Evolutionary conservation across 2,329 filamentous ascomycete genomes (phyloP).

Genomic region (Fusarium bactridioides): DNA sequence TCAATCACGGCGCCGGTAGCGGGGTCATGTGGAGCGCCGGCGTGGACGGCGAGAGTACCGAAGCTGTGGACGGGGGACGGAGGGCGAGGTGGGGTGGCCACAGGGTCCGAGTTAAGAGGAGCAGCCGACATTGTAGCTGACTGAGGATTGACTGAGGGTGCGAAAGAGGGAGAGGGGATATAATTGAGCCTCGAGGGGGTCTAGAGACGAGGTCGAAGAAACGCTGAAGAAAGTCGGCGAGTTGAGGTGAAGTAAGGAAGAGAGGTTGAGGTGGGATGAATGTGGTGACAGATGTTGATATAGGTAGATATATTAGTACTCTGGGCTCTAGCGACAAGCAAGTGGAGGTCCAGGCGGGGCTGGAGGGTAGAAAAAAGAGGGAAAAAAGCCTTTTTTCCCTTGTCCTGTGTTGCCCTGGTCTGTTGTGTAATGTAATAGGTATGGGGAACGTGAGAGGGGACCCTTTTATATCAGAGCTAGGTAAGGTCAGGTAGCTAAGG

Average conservation of each 20-base stretch:
- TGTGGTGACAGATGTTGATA: constrained; percentile 26
- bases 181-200: not conserved
- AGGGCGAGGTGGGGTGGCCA: constrained; percentile 77
- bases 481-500: not conserved
- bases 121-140: constrained; percentile 32
- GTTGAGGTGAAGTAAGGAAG: not conserved
- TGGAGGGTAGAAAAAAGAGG: constrained; percentile 11
- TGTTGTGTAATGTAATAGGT: constrained; percentile 10
- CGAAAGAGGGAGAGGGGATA: not conserved
- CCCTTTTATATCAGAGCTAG: constrained; percentile 37
- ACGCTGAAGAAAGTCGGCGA: not conserved
- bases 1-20: constrained; percentile 95
- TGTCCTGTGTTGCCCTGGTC: constrained; percentile 2
- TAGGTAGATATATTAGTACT: constrained; percentile 23
- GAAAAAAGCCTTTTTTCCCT: constrained; percentile 20
- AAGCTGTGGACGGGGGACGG: constrained; percentile 80
- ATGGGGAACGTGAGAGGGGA: constrained; percentile 11
- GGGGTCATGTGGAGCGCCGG: constrained; percentile 89
- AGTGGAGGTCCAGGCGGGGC: constrained; percentile 30
- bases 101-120: constrained; percentile 55
- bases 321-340: constrained; percentile 10
- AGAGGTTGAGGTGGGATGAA: not conserved
- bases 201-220: not conserved
- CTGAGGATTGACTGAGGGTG: not conserved
- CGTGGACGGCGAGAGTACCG: constrained; percentile 94